Evolutionary conservation across 2,329 filamentous ascomycete genomes (phyloP), one percentile per base, ranked within the genome.

Genomic region (Colletotrichum tropicicola): DNA sequence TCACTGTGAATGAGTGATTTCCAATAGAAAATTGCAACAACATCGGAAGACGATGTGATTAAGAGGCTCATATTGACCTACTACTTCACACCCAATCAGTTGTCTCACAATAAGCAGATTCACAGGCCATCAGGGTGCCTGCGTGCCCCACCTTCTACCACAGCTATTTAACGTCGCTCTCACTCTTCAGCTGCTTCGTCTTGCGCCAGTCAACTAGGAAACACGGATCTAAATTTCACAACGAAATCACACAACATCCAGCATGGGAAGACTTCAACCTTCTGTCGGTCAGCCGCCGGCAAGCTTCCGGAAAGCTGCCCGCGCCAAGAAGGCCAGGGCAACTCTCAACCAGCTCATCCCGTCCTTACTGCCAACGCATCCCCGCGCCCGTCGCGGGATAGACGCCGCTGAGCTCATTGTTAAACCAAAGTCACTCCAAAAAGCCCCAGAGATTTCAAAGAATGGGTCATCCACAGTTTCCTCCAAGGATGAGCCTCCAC

Each of bases 271-370:
- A 32, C 55, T 57, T 2, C 66, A 68, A 12, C 66, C 63, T 5
- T 66, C 66, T 6, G 28, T 63, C 8, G 66, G 63, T 13, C 66
- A 56, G 23, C 63, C 66, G 2, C 66, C 66, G 12, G 66, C 66
- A 6, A 54, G 52, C 17, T 68, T 68, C 35, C 60, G 65, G 3
- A 53, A 57, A 13, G 65, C 65, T 2, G 75, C 78, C 2, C 82
- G 85, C 35, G 82, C 90, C 13, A 88, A 88, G 69, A 79, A 80
- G 60, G 87, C 86, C 28, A 85, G 83, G 56, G 79, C 83, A 8
- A 88, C 87, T 3, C 74, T 89, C 64, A 88, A 89, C 73, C 85
- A 85, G 70, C 78, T 81, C n/a, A 83, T 91, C 10, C 88, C 88
- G 2, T 77, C 83, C 0, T 75, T 89, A 8, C 75, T 90, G 2